Evolutionary conservation across 176 grass and related monocot species (phyloP), one percentile per base, ranked within the genome.

Genomic region (Alloteropsis semialata): DNA sequence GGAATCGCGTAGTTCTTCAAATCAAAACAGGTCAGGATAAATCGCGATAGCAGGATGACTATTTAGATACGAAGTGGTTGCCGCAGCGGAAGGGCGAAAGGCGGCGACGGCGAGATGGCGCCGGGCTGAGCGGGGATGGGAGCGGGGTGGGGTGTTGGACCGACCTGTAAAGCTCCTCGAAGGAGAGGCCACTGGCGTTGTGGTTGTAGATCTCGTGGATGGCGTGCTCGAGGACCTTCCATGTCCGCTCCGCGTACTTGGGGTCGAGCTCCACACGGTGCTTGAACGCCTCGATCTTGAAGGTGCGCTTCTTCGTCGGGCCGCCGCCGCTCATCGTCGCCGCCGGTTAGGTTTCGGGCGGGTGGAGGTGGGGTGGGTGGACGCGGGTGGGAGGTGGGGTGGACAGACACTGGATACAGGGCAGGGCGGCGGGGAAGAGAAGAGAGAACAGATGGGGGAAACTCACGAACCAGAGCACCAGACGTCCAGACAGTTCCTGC

Each of bases 191-290:
- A 46, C 92, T 94, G 57, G 95, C 95, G 95, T 97, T 97, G 83
- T 92, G 92, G 83, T 97, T 97, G 83, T 97, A 98, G 81, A 98
- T 98, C 92, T 95, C 95, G 74, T 93, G 88, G 85, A 95, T 98
- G 63, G 95, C 95, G 69, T 98, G 88, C 77, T 95, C 92, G 34
- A 91, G 77, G 50, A 97, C 74, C 76, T 94, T 98, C 95, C 92
- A 97, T 66, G 95, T 98, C 76, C 86, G 88, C 88, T 98, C 95
- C 73, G 92, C 88, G 88, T 94, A 98, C 90, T 94, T 98, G 74
- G 95, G 95, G 84, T 98, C 95, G 65, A 94, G 86, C 84, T 98
- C 95, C 32, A 98, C 92, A 43, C 91, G 92, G 58, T 91, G 75
- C 90, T 95, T 94, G 90, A 98, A 98, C 74, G 81, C 81, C 90